These are phyloP conservation scores for Spirogloea muscicola DNA, from an alignment of 139 green algal species.

Conservation along the genomic window DNA sequence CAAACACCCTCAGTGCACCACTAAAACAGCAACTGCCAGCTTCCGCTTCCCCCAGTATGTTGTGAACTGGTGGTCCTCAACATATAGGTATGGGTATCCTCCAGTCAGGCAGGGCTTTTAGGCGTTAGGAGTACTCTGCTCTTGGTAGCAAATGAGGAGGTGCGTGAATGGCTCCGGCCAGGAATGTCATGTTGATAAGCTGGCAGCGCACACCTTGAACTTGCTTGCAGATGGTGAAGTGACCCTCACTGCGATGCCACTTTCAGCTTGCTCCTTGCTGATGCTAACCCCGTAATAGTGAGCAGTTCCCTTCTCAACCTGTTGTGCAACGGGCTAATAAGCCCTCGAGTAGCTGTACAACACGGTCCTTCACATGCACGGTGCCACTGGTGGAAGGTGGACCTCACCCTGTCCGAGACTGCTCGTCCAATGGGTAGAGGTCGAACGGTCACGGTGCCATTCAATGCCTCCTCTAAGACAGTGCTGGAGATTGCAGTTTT, in stretches of 20 bases:
- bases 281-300: constrained; percentile 29
- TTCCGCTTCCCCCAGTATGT: no score
- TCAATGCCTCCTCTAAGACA: constrained; percentile 41
- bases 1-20: not conserved
- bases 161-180: not conserved
- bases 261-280: constrained; percentile 27
- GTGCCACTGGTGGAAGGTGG: not conserved
- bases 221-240: constrained; percentile 25
- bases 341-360: not conserved
- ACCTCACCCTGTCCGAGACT: constrained; percentile 31
- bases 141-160: not conserved
- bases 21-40: not conserved
- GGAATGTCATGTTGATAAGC: not conserved
- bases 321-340: not conserved
- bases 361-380: not conserved
- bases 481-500: constrained; percentile 28
- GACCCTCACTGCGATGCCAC: constrained; percentile 27
- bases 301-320: constrained; percentile 41
- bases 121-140: not conserved
- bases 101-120: not conserved
- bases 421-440: constrained; percentile 14
- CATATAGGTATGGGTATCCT: no score
- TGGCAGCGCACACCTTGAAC: constrained; percentile 36
- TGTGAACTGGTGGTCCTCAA: no score
- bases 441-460: constrained; percentile 1